Percentiles rank a stretch among this genome's conserved stretches.
Conservation (phyloP, 495 filamentous ascomycete species). For the Neurospora tetraspora region DNA sequence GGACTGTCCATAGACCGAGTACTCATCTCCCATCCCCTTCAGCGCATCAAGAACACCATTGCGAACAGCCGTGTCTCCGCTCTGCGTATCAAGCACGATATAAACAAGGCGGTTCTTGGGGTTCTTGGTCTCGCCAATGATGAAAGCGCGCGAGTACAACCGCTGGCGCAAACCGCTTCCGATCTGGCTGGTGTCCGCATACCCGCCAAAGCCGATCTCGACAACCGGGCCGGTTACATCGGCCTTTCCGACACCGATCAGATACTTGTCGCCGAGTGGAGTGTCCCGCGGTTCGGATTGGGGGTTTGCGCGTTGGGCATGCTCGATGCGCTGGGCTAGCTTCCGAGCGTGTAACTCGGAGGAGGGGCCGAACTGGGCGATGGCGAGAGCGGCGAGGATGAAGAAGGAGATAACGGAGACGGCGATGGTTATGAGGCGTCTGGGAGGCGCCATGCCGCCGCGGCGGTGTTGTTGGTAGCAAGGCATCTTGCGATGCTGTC, state of each 20-base stretch:
- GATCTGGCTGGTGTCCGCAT: conserved; percentile 66
- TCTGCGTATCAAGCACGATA: conserved; percentile 69
- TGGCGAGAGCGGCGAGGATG: conserved; percentile 12
- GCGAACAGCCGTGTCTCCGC: conserved; percentile 82
- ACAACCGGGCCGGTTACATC: conserved; percentile 81
- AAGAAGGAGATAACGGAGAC: conserved; percentile 13
- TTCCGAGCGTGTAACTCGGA: not conserved
- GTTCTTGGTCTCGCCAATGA: conserved; percentile 63
- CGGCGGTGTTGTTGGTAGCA: not conserved
- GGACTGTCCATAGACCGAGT: conserved; percentile 53
- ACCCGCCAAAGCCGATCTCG: conserved; percentile 51
- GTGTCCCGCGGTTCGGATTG: not conserved
- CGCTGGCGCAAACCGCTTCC: conserved; percentile 78
- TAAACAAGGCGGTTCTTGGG: conserved; percentile 75
- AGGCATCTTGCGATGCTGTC: not conserved
- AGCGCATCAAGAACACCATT: conserved; percentile 75
- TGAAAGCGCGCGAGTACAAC: conserved; percentile 82
- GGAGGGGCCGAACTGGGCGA: conserved; percentile 4
- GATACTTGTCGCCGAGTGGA: conserved; percentile 45
- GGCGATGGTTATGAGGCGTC: conserved; percentile 1
- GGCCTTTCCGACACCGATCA: conserved; percentile 84
- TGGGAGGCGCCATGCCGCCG: not conserved
- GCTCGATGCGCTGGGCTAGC: not conserved
- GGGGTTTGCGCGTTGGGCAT: not conserved
- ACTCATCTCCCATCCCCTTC: conserved; percentile 40